Evolutionary conservation across 2,329 filamentous ascomycete species (phyloP), one percentile per base, ranked within the genome.

Genomic region (Thelonectria rubi): DNA sequence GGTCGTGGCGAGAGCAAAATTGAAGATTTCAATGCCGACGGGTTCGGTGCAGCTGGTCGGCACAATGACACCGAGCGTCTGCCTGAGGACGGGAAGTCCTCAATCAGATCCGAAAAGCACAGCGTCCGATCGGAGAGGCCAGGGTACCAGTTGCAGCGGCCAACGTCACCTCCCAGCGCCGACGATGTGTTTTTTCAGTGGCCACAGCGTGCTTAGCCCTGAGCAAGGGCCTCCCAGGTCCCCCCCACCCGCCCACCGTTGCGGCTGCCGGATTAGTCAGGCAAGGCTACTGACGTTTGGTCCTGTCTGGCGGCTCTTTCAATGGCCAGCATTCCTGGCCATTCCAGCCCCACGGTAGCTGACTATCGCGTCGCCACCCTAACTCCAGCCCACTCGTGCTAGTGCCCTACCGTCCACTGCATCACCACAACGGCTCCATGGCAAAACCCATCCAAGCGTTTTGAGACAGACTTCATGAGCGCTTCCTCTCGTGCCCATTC

Each of bases 391-490:
- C 26, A 30, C 26, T 30, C 8, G 26, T 57, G 63, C 32, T 65
- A 65, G 53, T 30, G 39, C 15, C 40, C 30, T 65, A 65, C n/a
- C 47, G 20, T 30, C 18, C 24, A 11, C 42, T 42, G 39, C 57
- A 54, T 55, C 59, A 65, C 64, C 65, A 66, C 62, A 65, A 67
- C 59, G 57, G 62, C 57, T 65, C 61, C 50, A 69, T 67, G 65
- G 69, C 62, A 71, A 71, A 71, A 70, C 69, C 65, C 59, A 71
- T 70, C 67, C 65, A 69, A 67, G 62, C 52, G 63, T 70, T 61
- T 64, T 63, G 62, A 69, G 66, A 67, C 65, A 67, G 66, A 67
- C 64, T 71, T 67, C 62, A 71, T 70, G 67, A 69, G 69, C 69
- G 65, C 57, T 71, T 69, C 64, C 69, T 66, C 59, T 49, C 54